Conservation (phyloP, 192 early-diverging fungal genomes). For the Backusella mclennaniae region DNA sequence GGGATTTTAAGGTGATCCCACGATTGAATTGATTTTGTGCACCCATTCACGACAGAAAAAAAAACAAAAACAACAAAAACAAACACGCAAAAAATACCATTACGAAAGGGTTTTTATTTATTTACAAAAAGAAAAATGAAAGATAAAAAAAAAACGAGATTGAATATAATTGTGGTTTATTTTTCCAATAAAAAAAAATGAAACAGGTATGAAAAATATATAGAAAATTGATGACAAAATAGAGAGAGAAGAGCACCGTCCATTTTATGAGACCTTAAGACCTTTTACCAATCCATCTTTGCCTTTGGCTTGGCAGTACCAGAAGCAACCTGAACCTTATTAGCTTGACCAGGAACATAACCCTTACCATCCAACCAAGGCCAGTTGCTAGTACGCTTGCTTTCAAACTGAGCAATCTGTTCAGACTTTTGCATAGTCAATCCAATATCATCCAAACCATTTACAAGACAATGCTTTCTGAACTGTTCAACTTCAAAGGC, state of each 20-base stretch:
- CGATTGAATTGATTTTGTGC: background rate
- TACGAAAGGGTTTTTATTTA: background rate
- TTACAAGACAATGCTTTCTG: slow-evolving; percentile 61
- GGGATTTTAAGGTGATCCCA: background rate
- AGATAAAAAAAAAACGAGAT: background rate
- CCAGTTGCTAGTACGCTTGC: slow-evolving; percentile 41
- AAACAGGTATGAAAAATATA: background rate
- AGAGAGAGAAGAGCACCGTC: background rate
- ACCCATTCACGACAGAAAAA: background rate
- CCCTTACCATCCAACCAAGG: slow-evolving; percentile 68
- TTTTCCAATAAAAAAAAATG: background rate
- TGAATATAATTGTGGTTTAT: background rate
- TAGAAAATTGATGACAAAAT: background rate
- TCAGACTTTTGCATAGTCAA: slow-evolving; percentile 63
- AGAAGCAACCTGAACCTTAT: slow-evolving; percentile 12
- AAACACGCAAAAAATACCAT: too few species aligned
- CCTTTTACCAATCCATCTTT: slow-evolving; percentile 40
- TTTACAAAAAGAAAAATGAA: background rate
- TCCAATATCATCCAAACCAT: slow-evolving; percentile 74
- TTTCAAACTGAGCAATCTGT: slow-evolving; percentile 53
- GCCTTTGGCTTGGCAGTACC: slow-evolving; percentile 10
- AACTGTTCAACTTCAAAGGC: slow-evolving; percentile 61
- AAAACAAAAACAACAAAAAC: background rate
- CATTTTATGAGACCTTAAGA: background rate
- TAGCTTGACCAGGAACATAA: slow-evolving; percentile 25